Evolutionary conservation across 768 basidiomycete genomes (phyloP).

Genomic region (Psilocybe cyanescens): DNA sequence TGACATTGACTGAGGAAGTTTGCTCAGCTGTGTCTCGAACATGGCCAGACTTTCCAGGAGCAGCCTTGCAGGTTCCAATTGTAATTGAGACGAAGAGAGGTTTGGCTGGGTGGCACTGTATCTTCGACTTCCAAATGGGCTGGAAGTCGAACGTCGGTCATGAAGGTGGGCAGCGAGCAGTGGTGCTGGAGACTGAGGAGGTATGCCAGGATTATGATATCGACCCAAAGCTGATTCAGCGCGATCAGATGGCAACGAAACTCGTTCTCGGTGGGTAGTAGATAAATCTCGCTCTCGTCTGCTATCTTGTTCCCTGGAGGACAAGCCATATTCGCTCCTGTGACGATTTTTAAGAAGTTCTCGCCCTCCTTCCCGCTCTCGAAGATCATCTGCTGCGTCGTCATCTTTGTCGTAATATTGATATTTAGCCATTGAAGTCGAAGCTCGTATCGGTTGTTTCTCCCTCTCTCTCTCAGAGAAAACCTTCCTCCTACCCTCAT

Average conservation of each 20-base stretch:
- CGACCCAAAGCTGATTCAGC: constrained; percentile 27
- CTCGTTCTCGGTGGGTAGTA: constrained; percentile 18
- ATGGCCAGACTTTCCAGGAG: constrained; percentile 71
- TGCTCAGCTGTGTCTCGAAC: constrained; percentile 70
- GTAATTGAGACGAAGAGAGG: constrained; percentile 24
- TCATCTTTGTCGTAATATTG: constrained; percentile 33
- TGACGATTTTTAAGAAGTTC: constrained; percentile 40
- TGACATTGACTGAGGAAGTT: constrained; percentile 40
- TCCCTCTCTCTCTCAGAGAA: constrained; percentile 22
- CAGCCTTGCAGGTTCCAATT: constrained; percentile 66
- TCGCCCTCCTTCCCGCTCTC: constrained; percentile 8
- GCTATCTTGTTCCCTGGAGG: constrained; percentile 9
- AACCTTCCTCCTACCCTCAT: constrained; percentile 27
- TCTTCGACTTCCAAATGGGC: constrained; percentile 29
- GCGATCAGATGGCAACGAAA: constrained; percentile 18
- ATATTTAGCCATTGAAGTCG: constrained; percentile 62
- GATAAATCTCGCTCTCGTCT: constrained; percentile 10
- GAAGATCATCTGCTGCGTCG: constrained; percentile 9
- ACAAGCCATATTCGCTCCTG: constrained; percentile 41
- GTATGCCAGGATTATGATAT: constrained; percentile 16
- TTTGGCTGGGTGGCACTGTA: constrained; percentile 20
- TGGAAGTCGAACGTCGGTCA: constrained; percentile 23
- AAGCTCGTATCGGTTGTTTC: constrained; percentile 38
- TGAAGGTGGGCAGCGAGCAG: constrained; percentile 22
- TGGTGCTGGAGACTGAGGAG: constrained; percentile 12